Evolutionary conservation across 1,139 yeast genomes (phyloP).

Genomic region (Diutina sp.): DNA sequence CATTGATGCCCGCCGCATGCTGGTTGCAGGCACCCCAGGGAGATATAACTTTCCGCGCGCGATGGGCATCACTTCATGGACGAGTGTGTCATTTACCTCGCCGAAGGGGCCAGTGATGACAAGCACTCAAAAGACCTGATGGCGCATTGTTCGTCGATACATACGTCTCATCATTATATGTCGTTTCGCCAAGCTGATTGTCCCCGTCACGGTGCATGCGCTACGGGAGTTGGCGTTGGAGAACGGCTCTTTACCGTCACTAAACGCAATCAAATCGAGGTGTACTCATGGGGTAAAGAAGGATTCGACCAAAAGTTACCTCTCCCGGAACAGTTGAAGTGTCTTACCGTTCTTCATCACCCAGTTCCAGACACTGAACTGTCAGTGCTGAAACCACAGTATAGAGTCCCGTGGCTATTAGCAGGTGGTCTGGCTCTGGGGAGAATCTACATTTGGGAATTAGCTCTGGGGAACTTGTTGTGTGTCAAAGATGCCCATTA

Average conservation of each 20-base stretch:
- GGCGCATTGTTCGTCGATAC: constrained; percentile 36
- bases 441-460: constrained; percentile 73
- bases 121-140: constrained; percentile 33
- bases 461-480: constrained; percentile 63
- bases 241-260: constrained; percentile 48
- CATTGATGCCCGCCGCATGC: too few species aligned
- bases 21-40: neutral
- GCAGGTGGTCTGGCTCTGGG: constrained; percentile 69
- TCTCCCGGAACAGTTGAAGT: constrained; percentile 64
- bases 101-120: constrained; percentile 37
- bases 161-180: constrained; percentile 35
- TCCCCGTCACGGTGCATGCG: constrained; percentile 29
- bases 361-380: constrained; percentile 7
- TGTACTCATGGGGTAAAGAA: constrained; percentile 69
- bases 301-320: constrained; percentile 75
- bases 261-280: constrained; percentile 61
- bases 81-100: constrained; percentile 31
- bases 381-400: constrained; percentile 13
- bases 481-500: constrained; percentile 76
- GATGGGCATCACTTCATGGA: constrained; percentile 1
- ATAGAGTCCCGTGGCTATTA: constrained; percentile 52
- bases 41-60: neutral
- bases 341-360: constrained; percentile 39
- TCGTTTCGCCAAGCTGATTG: constrained; percentile 45
- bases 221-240: constrained; percentile 29